Evolutionary conservation across 2,329 filamentous ascomycete species (phyloP), one percentile per base, ranked within the genome.

Genomic region (Boeremia lycopersici): DNA sequence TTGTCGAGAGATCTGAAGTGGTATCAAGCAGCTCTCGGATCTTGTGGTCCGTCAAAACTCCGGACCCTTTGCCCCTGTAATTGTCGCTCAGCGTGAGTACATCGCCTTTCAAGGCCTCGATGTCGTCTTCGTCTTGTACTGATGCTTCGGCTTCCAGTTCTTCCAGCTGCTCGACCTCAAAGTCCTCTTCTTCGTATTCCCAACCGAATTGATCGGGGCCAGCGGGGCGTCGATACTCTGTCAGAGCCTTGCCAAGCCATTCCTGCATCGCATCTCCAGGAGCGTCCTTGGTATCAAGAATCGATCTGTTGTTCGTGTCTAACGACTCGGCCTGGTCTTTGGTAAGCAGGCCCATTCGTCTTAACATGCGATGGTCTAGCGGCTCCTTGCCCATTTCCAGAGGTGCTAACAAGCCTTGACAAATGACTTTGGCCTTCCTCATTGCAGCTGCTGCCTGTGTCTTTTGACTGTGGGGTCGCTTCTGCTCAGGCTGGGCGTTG

Each of bases 311-410:
- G 2, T 82, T 82, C 17, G 74, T 64, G 40, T 78, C 73, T 1
- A 95, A 75, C 0, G 86, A 90, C 0, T 85, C 74, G 13, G 81
- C 79, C 67, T 96, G 92, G 0, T 77, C 74, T 33, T 83, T 60
- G 0, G 82, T 87, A 46, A 96, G 81, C 1, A 93, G 63, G 0
- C 78, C 81, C 26, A 84, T 70, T 0, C 80, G 68, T 7, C 78
- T 67, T 1, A 96, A 81, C 1, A 82, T 68, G 2, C 56, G 53
- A 29, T 71, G 67, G 38, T 65, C 62, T 1, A 71, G 42, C 8
- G 61, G 64, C 1, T 52, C 44, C 17, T 63, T 63, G 6, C 53
- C 58, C 19, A 57, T 56, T 40, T 69, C 64, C 0, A 71, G 46
- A 4, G 72, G 71, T 6, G 61, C 56, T 6, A 75, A 63, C 1